Base-by-base conservation (phyloP, 2,329 filamentous ascomycete genomes). In the Trichoderma aggressivum region DNA sequence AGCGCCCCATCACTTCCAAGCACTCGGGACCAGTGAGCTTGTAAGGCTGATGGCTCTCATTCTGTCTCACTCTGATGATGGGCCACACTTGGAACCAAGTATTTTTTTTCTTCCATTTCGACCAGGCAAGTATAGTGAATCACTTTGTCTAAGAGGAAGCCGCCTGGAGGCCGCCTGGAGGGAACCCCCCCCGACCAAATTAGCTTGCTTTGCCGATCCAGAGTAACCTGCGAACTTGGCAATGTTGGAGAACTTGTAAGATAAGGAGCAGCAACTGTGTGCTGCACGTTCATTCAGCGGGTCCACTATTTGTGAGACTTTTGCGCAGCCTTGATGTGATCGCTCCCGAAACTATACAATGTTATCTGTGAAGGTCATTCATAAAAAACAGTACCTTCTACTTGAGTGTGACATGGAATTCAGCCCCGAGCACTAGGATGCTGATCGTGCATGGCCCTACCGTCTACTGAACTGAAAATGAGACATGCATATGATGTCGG, bases 1-100 rank as follows among this genome's bases (percentile, higher is more conserved):
- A 72, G 70, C 63, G 70, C 70, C 66, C 63, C 66, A 60, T 72
- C 70, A 64, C 70, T 70, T 60, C 70, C 70, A 72, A 70, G 59
- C 65, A 55, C 70, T 69, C 70, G 70, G 70, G 70, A 72, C 66
- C 16, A n/a, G 47, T 58, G 53, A 21, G n/a, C 56, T 59, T 59
- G 56, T 72, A 72, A 72, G 70, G 70, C 70, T 72, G 70, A 72
- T 70, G 36, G 63, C 47, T 58, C 53, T 62, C 16, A 55, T 28
- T 53, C 56, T 61, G 56, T 61, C 56, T 61, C 39, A 32, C 28
- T 50, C 39, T 47, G 21, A 64, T 60, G 26, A 34, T 26, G n/a
- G n/a, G 12, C 18, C 21, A 26, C 55, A 18, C 7, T 47, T 58
- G 34, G 36, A 11, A 43, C 18, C n/a, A 43, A 26, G 12, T n/a